Evolutionary conservation across 176 grass and related monocot species (phyloP).

Genomic region (Oryza brachyantha): DNA sequence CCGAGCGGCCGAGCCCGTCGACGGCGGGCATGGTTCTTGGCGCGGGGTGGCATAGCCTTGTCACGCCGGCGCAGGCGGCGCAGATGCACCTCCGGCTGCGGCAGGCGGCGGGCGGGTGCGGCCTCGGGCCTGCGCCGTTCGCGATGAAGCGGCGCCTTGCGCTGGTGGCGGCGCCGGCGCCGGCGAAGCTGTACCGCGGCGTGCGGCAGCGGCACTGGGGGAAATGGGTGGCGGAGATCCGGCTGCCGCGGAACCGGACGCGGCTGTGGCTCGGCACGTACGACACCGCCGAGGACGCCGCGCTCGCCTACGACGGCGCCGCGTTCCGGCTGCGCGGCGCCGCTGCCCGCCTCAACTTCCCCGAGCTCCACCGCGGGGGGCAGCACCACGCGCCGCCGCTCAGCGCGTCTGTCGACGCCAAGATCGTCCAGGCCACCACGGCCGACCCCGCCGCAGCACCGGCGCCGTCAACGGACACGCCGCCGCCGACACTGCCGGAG

Average conservation of each 20-base stretch:
- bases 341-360: constrained; percentile 69
- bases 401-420: constrained; percentile 48
- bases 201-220: constrained; percentile 93
- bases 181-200: constrained; percentile 63
- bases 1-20: neutral
- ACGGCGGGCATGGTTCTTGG: neutral
- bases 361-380: constrained; percentile 31
- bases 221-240: constrained; percentile 95
- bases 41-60: neutral
- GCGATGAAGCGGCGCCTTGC: constrained; percentile 41
- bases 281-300: constrained; percentile 70
- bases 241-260: constrained; percentile 66
- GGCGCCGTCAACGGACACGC: neutral
- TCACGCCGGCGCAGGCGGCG: neutral
- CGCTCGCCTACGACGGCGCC: constrained; percentile 67
- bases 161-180: neutral
- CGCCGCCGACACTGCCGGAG: neutral
- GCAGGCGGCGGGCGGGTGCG: neutral
- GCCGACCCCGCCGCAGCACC: neutral
- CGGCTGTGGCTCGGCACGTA: constrained; percentile 76
- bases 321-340: constrained; percentile 74
- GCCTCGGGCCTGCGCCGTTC: constrained; percentile 8
- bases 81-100: neutral
- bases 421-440: constrained; percentile 40
- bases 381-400: constrained; percentile 39